Base-by-base conservation (phyloP, 1,139 yeast genomes). In the Geotrichum cucujoidarum region DNA sequence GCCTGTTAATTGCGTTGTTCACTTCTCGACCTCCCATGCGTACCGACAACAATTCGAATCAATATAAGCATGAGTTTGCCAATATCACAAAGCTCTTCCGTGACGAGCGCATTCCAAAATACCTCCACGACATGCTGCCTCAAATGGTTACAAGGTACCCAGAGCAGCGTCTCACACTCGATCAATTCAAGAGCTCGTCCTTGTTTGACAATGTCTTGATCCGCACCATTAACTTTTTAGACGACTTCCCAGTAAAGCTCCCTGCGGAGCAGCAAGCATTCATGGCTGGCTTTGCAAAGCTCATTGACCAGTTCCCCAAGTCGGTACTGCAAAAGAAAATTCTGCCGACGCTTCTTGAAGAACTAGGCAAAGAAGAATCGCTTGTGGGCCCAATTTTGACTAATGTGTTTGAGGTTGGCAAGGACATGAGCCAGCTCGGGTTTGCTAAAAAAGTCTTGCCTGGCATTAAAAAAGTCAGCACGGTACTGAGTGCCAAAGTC, bases 131-230 rank as follows among this genome's bases (percentile, higher is more conserved):
- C 17, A 66, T 76, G 13, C 54, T 71, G 14, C 70, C 73, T 1
- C 68, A 67, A 38, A 55, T 78, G 49, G 62, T 78, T 35, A 59
- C 71, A 2, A 62, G 70, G 25, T 58, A 66, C 22, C 72, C 77
- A 7, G 57, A 63, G 18, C 70, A 72, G 43, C 63, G 78, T 44
- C 58, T 69, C 31, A 74, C 66, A 57, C 76, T 67, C 50, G 74
- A 50, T 60, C 77, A 54, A 63, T 79, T 60, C 74, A 79, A 65
- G 73, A 75, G 62, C 62, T 83, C 69, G 64, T 77, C 79, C 18
- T 78, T 75, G 55, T 86, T 85, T 63, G 85, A 87, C 65, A 94
- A 90, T 53, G 86, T 92, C 48, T 69, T 90, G 46, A 81, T 92
- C 48, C 83, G 86, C 60, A 83, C 95, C 2, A 75, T 92, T 72